A percentile compares a stretch with the other conserved stretches of the same genome.
Evolutionary conservation across 75 land plant genomes (phyloP).

Genomic region (Picea glauca): DNA sequence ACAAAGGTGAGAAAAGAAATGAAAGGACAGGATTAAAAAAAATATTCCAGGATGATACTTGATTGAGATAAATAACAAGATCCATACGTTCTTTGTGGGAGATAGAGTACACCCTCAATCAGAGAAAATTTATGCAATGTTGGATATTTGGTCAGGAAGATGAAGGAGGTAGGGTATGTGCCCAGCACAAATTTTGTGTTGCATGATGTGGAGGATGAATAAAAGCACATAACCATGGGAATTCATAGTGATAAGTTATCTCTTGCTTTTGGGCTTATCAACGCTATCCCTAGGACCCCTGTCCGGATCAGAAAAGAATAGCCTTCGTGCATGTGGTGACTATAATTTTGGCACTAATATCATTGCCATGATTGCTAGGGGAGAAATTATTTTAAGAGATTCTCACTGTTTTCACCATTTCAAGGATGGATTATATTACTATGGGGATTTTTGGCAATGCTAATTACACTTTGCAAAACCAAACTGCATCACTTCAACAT

Average conservation of each 20-base stretch:
- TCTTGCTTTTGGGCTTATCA: not conserved
- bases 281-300: not conserved
- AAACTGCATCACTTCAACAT: not conserved
- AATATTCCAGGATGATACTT: conserved; percentile 17
- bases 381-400: conserved; percentile 5
- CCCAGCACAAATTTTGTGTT: conserved; percentile 7
- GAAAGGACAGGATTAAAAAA: conserved; percentile 1
- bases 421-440: not conserved
- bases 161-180: conserved; percentile 7
- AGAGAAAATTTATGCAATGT: conserved; percentile 8
- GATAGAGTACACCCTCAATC: not conserved
- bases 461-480: not conserved
- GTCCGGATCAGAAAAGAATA: not conserved
- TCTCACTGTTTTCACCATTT: not conserved
- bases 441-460: not conserved
- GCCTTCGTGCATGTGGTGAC: conserved; percentile 1
- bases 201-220: conserved; percentile 7
- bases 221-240: not conserved
- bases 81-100: conserved; percentile 7
- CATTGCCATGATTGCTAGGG: not conserved
- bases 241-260: not conserved
- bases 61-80: conserved; percentile 17
- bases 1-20: conserved; percentile 6
- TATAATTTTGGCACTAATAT: not conserved
- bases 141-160: not conserved